Base-by-base conservation (phyloP, 1,139 yeast species). In the Yamadazyma taylorii region DNA sequence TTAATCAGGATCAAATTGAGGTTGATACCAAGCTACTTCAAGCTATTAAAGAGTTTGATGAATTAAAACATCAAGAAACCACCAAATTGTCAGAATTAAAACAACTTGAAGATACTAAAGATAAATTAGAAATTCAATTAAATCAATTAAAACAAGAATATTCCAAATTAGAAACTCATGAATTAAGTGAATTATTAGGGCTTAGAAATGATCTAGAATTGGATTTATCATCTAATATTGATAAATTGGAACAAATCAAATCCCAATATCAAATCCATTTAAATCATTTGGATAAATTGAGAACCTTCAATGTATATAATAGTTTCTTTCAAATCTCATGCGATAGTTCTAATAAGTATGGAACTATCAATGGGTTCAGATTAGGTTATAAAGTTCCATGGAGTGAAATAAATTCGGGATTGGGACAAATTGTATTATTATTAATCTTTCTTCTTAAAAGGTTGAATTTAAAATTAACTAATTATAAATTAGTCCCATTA, bases 391-490 rank as follows among this genome's bases (percentile, higher is more conserved):
- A 67, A 37, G 79, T 90, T 0, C 85, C 94, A 3, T 89, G 96
- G 95, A 79, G 87, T 35, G 98, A 92, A 51, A 81, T 89, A 29
- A 92, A 90, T 55, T 94, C 95, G 1, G 97, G 96, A 0, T 65
- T 92, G 57, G 98, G 98, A 0, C 96, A 90, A 51, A 66, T 90
- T 2, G 75, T 87, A 3, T 59, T 89, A 14, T 60, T 90, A 16
- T 58, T 90, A 29, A 73, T 82, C 0, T 86, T 94, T 4, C 70
- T 90, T 4, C 63, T 77, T 3, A 69, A 76, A 19, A 67, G 84
- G 40, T 66, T 89, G 27, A 69, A 77, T 13, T 60, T 85, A 21
- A 69, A 71, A 27, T 56, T 88, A 6, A 63, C 64, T 0, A 78
- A 78, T 5, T 90, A 85, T 56, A 77, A 75, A 42, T 60, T 90